phyloP scores from a whole-genome alignment of 306 rosid species.

The Hippophae gyantsensis region DNA sequence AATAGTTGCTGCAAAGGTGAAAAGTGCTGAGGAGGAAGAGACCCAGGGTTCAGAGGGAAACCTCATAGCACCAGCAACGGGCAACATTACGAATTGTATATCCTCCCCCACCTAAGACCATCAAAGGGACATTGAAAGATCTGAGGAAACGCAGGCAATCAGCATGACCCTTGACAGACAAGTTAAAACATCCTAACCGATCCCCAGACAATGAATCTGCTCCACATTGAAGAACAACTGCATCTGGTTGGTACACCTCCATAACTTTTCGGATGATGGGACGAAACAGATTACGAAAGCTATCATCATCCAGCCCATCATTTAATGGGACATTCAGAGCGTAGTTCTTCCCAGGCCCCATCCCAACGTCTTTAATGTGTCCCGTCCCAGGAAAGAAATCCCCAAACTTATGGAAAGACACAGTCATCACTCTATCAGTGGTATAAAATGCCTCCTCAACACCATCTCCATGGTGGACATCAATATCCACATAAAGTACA shows the following conservation, averaged over 20 bases:
- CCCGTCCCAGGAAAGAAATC: constrained; percentile 93
- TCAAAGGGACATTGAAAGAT: constrained; percentile 72
- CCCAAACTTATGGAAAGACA: constrained; percentile 82
- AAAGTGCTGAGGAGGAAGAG: constrained; percentile 8
- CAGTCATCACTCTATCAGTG: constrained; percentile 90
- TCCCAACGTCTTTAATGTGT: constrained; percentile 61
- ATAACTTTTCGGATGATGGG: constrained; percentile 66
- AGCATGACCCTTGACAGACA: constrained; percentile 86
- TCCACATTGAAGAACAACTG: constrained; percentile 89
- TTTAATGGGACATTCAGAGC: constrained; percentile 76
- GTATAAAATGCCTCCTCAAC: constrained; percentile 97
- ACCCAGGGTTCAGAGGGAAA: constrained; percentile 13
- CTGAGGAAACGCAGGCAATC: constrained; percentile 79
- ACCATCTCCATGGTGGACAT: constrained; percentile 95
- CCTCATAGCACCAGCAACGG: constrained; percentile 98
- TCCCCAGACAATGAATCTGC: constrained; percentile 88
- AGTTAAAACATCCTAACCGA: constrained; percentile 85
- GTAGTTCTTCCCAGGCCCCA: constrained; percentile 66
- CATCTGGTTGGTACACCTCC: constrained; percentile 79
- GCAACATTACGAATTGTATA: constrained; percentile 87
- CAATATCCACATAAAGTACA: constrained; percentile 72
- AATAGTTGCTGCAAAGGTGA: neutral
- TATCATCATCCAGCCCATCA: constrained; percentile 80
- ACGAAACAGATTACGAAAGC: constrained; percentile 63
- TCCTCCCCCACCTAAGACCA: constrained; percentile 95